A percentile compares a stretch with the other conserved stretches of the same genome.
These are phyloP conservation scores for Gnomoniopsis smithogilvyi DNA, from an alignment of 2,329 filamentous ascomycete species.

Conservation along the genomic window DNA sequence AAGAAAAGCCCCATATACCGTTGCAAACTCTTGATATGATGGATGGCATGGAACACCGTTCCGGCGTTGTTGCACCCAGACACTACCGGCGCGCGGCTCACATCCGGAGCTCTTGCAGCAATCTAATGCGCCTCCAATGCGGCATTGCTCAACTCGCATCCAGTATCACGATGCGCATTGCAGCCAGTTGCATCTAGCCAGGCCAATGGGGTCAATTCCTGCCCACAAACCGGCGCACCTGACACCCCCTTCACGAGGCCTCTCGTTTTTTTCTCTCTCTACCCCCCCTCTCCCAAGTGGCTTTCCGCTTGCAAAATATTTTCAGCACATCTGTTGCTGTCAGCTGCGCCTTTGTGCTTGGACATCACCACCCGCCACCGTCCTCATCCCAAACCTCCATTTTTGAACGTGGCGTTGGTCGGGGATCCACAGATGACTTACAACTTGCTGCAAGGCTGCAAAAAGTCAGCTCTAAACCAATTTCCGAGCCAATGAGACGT, in stretches of 20 bases:
- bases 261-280: neutral
- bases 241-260: constrained; percentile 9
- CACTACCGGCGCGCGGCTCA: neutral
- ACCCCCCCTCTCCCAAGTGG: neutral
- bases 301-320: neutral
- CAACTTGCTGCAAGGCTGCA: constrained; percentile 13
- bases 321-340: no score
- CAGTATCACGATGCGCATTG: constrained; percentile 10
- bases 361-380: neutral
- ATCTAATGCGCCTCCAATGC: constrained; percentile 7
- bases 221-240: constrained; percentile 9
- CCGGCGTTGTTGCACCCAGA: neutral
- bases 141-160: neutral
- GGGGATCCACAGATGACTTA: constrained; percentile 9
- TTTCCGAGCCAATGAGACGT: constrained; percentile 9
- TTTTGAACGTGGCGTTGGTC: neutral
- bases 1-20: no score
- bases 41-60: neutral
- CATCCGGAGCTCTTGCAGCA: constrained; percentile 6
- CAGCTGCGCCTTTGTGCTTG: no score
- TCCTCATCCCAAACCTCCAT: neutral
- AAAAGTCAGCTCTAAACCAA: neutral
- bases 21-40: neutral
- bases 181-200: constrained; percentile 3
- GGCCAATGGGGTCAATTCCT: constrained; percentile 17